Percentiles rank a stretch among this genome's conserved stretches.
phyloP scores from a whole-genome alignment of 257 asterid genomes.

The Solanum dulcamara region DNA sequence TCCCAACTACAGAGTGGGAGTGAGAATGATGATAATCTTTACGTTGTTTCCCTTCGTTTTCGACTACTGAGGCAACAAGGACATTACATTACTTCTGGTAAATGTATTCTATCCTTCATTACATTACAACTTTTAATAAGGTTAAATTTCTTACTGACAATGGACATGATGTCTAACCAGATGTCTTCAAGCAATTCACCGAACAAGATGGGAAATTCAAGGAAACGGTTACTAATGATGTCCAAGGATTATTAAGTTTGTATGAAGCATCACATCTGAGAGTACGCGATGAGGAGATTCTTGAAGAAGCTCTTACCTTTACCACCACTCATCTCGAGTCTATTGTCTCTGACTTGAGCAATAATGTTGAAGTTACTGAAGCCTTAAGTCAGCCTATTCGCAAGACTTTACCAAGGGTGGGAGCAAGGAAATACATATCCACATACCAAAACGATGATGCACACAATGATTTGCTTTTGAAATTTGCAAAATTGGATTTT shows the following conservation, averaged over 20 bases:
- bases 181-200: slow-evolving; percentile 12
- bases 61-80: too few species aligned
- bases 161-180: too few species aligned
- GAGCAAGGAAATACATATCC: slow-evolving; percentile 6
- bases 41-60: too few species aligned
- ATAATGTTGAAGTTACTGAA: background rate
- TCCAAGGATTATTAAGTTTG: slow-evolving; percentile 9
- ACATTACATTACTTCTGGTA: too few species aligned
- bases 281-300: slow-evolving; percentile 1
- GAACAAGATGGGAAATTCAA: too few species aligned
- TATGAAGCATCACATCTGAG: slow-evolving; percentile 16
- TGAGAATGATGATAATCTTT: too few species aligned
- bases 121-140: too few species aligned
- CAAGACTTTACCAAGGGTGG: slow-evolving; percentile 2
- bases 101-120: too few species aligned
- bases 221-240: background rate
- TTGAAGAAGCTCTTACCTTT: slow-evolving; percentile 12
- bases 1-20: too few species aligned
- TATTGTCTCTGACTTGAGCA: background rate
- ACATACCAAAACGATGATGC: slow-evolving; percentile 1
- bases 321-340: background rate
- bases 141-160: too few species aligned
- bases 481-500: slow-evolving; percentile 14
- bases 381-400: slow-evolving; percentile 11
- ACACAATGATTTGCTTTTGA: background rate